Conservation (phyloP, 129 eudicot species). For the Sambucus nigra region DNA sequence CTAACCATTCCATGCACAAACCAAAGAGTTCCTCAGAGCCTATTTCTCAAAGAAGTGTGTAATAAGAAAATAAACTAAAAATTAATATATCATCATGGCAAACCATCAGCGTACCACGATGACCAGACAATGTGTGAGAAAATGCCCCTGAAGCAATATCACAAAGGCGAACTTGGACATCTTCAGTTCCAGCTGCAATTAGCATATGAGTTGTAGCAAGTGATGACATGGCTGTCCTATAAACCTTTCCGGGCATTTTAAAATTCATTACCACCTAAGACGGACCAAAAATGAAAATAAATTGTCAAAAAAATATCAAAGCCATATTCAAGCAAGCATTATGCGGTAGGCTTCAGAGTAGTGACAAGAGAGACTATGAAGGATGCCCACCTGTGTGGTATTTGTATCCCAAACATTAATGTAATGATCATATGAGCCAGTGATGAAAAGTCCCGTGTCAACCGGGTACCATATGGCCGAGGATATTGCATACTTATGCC, state of each 20-base stretch:
- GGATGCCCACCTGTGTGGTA: conserved; percentile 57
- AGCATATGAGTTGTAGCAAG: conserved; percentile 90
- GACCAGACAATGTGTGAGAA: conserved; percentile 97
- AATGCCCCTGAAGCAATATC: conserved; percentile 98
- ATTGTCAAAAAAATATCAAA: background rate
- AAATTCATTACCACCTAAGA: conserved; percentile 72
- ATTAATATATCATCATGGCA: too few relatives aligned
- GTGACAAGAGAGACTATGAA: background rate
- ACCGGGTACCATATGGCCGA: conserved; percentile 96
- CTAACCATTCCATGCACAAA: background rate
- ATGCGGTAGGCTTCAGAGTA: background rate
- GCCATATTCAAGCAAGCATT: background rate
- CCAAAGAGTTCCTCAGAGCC: background rate
- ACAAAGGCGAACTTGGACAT: conserved; percentile 97
- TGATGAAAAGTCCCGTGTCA: conserved; percentile 86
- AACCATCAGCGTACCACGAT: conserved; percentile 72
- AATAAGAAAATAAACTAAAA: too few relatives aligned
- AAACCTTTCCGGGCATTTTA: conserved; percentile 98
- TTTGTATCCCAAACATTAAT: conserved; percentile 96
- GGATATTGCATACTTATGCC: conserved; percentile 80
- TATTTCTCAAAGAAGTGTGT: too few relatives aligned
- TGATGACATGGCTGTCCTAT: conserved; percentile 88
- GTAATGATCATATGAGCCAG: conserved; percentile 93
- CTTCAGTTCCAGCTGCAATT: conserved; percentile 96
- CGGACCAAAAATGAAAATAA: background rate